Conservation (phyloP, 208 protist genomes). For the Leishmania turanica region DNA sequence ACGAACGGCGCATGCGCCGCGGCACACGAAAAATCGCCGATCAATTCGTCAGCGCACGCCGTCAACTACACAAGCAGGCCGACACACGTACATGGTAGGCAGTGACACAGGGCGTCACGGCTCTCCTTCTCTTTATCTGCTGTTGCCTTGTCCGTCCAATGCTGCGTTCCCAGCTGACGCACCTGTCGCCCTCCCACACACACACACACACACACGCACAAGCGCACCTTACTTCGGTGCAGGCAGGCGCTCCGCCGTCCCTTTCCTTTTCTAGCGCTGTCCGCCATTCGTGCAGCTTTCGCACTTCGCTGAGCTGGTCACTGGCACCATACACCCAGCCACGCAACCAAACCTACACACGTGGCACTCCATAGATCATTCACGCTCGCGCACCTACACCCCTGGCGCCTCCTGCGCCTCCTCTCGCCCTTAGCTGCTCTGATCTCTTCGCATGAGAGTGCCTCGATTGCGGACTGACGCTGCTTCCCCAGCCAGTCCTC, state of each 20-base stretch:
- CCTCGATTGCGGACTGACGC: not conserved
- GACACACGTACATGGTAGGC: not conserved
- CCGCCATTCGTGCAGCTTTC: not conserved
- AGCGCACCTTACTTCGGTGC: not conserved
- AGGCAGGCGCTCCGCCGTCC: not conserved
- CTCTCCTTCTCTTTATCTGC: not conserved
- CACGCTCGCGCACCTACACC: not conserved
- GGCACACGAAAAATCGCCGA: not conserved
- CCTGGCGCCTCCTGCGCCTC: not conserved
- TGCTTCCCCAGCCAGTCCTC: not conserved
- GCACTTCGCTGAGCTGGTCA: not conserved
- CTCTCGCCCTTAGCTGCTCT: not conserved
- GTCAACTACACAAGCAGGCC: conserved; percentile 2
- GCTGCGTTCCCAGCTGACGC: not conserved
- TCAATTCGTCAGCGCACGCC: not conserved
- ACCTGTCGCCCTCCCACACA: not conserved
- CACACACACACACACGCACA: not conserved
- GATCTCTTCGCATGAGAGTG: not conserved
- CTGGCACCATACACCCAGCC: not conserved
- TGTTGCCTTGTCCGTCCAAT: not conserved
- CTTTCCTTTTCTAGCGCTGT: not conserved
- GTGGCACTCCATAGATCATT: not conserved
- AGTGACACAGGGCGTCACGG: not conserved
- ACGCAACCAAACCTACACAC: not conserved
- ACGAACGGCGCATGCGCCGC: not conserved